Base-by-base conservation (phyloP, 1,284 basidiomycete species). In the Pisolithus thermaeus region DNA sequence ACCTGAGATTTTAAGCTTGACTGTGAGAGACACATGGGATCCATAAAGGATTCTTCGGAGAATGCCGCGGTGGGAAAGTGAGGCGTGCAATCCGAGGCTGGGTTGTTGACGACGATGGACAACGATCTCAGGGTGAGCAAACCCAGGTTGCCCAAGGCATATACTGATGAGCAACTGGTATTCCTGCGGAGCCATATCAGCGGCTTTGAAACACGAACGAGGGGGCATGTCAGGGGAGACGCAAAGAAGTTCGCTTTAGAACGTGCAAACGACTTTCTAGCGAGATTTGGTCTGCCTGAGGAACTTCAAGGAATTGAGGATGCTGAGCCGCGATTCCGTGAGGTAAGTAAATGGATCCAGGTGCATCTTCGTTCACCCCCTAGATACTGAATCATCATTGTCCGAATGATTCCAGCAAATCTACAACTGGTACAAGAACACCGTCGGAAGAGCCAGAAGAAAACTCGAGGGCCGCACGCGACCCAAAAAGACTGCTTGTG, bases 391-490 rank as follows among this genome's bases (percentile, higher is more conserved):
- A 27, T 27, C 25, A 20, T 23, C 11, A 7, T 39, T 25, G 40
- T 32, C 35, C 23, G 23, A 45, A 37, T 40, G 18, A 25, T 16
- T 28, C 25, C 38, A 81, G 80, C 79, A 81, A 76, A 79, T 82
- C 53, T 82, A 82, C 67, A 83, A 82, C 56, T 82, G 80, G 80
- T 82, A 80, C 67, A 83, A 82, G 67, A 82, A 82, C 60, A 81
- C 80, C 12, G 73, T 80, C 47, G 80, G 80, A 4, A 71, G 80
- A 23, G 77, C 75, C 7, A 68, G 77, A 50, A 69, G 80, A 40
- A 81, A 79, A 61, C 66, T 74, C 47, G 79, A 78, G 55, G 79
- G 78, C 7, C 69, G 75, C 27, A 72, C 77, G 1, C 69, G 75
- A 46, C 72, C 76, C 42, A 68, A 72, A 43, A 78, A 75, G 55